These are phyloP conservation scores for Hura crepitans DNA, from an alignment of 441 rosid species.

Conservation along the genomic window DNA sequence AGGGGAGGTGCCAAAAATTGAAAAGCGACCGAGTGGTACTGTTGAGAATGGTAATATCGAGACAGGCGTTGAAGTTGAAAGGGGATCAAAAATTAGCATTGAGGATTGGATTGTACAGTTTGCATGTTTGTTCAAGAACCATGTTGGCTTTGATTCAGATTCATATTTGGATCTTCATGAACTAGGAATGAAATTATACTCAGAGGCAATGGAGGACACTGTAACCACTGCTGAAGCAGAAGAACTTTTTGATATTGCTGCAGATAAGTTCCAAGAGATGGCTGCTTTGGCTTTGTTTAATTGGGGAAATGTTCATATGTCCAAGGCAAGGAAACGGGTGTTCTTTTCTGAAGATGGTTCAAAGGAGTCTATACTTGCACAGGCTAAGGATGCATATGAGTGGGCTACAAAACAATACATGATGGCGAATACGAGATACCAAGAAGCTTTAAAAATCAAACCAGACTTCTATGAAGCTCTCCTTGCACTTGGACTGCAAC, in stretches of 20 bases:
- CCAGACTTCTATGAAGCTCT: slow-evolving; percentile 84
- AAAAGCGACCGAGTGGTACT: slow-evolving; percentile 29
- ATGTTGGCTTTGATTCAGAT: slow-evolving; percentile 93
- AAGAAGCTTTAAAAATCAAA: slow-evolving; percentile 70
- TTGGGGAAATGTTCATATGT: slow-evolving; percentile 97
- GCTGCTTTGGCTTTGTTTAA: slow-evolving; percentile 89
- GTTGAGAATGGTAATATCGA: slow-evolving; percentile 44
- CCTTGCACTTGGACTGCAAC: slow-evolving; percentile 87
- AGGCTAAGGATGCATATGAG: slow-evolving; percentile 51
- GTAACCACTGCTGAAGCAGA: slow-evolving; percentile 88
- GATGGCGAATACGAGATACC: slow-evolving; percentile 62
- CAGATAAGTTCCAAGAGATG: slow-evolving; percentile 96
- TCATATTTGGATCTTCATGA: slow-evolving; percentile 86
- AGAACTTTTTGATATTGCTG: slow-evolving; percentile 70
- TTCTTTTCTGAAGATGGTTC: slow-evolving; percentile 64
- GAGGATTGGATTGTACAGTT: slow-evolving; percentile 89
- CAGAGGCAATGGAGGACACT: slow-evolving; percentile 90
- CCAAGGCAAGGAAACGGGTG: slow-evolving; percentile 74
- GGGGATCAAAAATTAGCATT: slow-evolving; percentile 37
- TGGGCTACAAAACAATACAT: slow-evolving; percentile 70
- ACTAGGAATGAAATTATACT: slow-evolving; percentile 84
- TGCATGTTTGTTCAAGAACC: slow-evolving; percentile 81
- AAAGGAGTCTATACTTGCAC: slow-evolving; percentile 51
- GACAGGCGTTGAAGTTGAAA: slow-evolving; percentile 37
- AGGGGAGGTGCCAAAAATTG: slow-evolving; percentile 30